Base-by-base conservation (phyloP, 352 stramenopile genomes). In the Lagenidium sp. region DNA sequence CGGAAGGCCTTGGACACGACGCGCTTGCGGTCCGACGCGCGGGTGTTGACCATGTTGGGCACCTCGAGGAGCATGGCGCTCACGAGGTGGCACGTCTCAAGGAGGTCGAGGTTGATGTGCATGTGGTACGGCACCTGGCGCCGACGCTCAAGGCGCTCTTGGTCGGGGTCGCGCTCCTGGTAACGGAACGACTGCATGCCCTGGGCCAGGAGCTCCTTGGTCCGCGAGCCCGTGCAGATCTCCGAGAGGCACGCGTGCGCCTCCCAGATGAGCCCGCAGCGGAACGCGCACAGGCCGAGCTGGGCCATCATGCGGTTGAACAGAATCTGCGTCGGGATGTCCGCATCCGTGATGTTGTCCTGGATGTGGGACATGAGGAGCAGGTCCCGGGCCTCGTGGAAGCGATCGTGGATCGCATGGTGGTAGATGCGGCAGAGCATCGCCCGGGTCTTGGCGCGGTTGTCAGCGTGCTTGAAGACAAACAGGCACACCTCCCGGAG, bases 371-470 rank as follows among this genome's bases (percentile, higher is more conserved):
- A 97, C 95, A 99, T 99, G 30, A 99, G 71, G 31, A 99, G 75
- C 67, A 99, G 63, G 65, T 99, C 96, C 34, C 96, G 86, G n/a
- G 96, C 96, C 46, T 97, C 92, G 50, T 98, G 71, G 78, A 99
- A 99, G n/a, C 94, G 82, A 79, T 99, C 95, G 68, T 99, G 95
- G 35, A 98, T 65, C 18, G 96, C 94, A 63, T 98, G 87, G 70
- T 99, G 90, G 61, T 96, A 98, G 46, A 99, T 97, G 57, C 97
- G 93, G 73, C 94, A 99, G 11, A 99, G 87, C 76, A 98, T 97
- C n/a, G 97, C 95, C 26, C 94, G 81, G 25, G 90, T 98, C 68
- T 97, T 97, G 54, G 77, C 70, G 22, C 82, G 71, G 59, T 97
- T 95, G 41, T 94, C 89, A 21, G 85, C 91, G 64, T 97, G 63